Evolutionary conservation across 2,329 filamentous ascomycete species (phyloP).

Genomic region (Aspergillus sojae): DNA sequence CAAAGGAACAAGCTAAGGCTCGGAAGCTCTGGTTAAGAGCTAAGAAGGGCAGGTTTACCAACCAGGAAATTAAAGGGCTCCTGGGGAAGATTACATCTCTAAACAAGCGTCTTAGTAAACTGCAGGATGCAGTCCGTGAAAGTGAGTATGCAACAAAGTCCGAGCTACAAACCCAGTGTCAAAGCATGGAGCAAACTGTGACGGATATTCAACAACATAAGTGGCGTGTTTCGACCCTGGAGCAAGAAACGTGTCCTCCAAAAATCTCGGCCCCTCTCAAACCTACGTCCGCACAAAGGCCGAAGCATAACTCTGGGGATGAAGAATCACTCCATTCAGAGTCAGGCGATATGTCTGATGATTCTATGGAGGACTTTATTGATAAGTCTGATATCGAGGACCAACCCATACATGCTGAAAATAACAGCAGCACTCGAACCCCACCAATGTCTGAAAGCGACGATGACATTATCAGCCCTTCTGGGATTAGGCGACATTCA

Average conservation of each 20-base stretch:
- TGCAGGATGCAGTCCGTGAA: slow-evolving; percentile 56
- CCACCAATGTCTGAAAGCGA: slow-evolving; percentile 25
- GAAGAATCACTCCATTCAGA: slow-evolving; percentile 41
- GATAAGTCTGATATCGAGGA: slow-evolving; percentile 23
- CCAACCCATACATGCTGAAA: background rate
- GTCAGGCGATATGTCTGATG: slow-evolving; percentile 18
- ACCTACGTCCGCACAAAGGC: slow-evolving; percentile 10
- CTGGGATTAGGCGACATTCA: slow-evolving; percentile 19
- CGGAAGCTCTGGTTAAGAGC: slow-evolving; percentile 64
- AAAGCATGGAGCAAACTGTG: slow-evolving; percentile 66
- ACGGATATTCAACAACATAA: slow-evolving; percentile 54
- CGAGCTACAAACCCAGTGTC: slow-evolving; percentile 60
- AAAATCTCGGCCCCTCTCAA: slow-evolving; percentile 24
- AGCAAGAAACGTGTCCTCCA: slow-evolving; percentile 34
- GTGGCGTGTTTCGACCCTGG: slow-evolving; percentile 51
- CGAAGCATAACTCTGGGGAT: slow-evolving; percentile 20
- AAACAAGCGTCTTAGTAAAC: slow-evolving; percentile 57
- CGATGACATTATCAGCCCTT: slow-evolving; percentile 27
- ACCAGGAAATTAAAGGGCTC: slow-evolving; percentile 49
- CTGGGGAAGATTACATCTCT: slow-evolving; percentile 47
- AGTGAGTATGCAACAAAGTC: slow-evolving; percentile 56
- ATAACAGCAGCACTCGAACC: background rate
- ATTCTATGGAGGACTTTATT: slow-evolving; percentile 34
- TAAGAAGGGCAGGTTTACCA: slow-evolving; percentile 45
- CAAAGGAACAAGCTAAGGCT: slow-evolving; percentile 59